Evolutionary conservation across 2,329 filamentous ascomycete genomes (phyloP), one percentile per base, ranked within the genome.

Genomic region (Claviceps sp.): DNA sequence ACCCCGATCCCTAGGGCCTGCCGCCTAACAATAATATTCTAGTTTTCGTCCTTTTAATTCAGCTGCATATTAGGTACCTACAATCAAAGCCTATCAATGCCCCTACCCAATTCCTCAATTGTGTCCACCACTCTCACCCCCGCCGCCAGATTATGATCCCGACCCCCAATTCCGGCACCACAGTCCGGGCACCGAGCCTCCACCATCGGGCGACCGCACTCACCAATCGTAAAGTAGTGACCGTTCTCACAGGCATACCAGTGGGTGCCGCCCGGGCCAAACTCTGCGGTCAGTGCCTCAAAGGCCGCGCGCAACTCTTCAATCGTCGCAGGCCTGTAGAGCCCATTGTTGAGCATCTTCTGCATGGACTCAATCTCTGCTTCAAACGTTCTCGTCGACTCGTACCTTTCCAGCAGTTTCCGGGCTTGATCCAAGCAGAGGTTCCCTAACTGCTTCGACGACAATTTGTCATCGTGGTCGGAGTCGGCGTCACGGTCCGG

Each of bases 151-250:
- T 8, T 50, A 61, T 85, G 80, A 41, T 72, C 10, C 46, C 58
- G 60, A 0, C 83, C 82, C 2, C 82, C 82, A 34, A 87, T 73
- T 0, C 63, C 56, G 1, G 72, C 70, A 2, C 71, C 73, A 56
- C 83, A 87, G 57, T 86, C 75, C 0, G 82, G 81, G 57, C 84
- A 88, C 1, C 63, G 62, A 1, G 81, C 73, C 19, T 59, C 51
- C 61, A 86, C 55, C 78, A 84, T 83, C 0, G 82, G 78, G 72
- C 80, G 78, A 1, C 82, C 82, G 58, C 82, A 85, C 54, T 85
- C 78, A 1, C 81, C 81, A 37, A 85, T 72, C 0, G 80, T 78
- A 56, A 86, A 83, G 2, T 77, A 74, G 59, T 83, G 77, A 2
- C 73, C 73, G 53, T 80, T 79, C 24, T 56, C 62, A 55, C 78